Evolutionary conservation across 768 basidiomycete genomes (phyloP).

Genomic region (Hygrophorus russula): DNA sequence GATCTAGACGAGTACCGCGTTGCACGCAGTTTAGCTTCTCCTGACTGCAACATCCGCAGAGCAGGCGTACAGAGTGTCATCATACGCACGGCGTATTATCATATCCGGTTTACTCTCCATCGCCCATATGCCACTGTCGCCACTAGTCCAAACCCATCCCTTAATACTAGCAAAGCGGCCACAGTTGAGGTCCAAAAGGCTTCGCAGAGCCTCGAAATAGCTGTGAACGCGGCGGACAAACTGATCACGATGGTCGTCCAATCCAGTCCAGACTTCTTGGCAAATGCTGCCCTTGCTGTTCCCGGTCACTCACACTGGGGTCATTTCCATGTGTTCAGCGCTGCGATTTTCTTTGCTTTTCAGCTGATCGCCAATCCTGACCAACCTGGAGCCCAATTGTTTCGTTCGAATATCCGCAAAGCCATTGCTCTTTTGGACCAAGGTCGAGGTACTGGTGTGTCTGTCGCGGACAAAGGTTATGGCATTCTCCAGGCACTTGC

Average conservation of each 20-base stretch:
- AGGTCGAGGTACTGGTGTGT: slow-evolving; percentile 35
- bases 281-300: slow-evolving; percentile 55
- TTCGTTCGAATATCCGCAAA: slow-evolving; percentile 66
- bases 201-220: slow-evolving; percentile 52
- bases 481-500: slow-evolving; percentile 62
- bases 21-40: slow-evolving; percentile 59
- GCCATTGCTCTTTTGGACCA: slow-evolving; percentile 56
- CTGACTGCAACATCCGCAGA: slow-evolving; percentile 46
- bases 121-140: slow-evolving; percentile 55
- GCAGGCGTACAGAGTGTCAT: slow-evolving; percentile 75
- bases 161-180: slow-evolving; percentile 28
- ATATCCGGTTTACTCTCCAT: slow-evolving; percentile 79
- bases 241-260: slow-evolving; percentile 70
- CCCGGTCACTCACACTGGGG: slow-evolving; percentile 81
- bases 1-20: slow-evolving; percentile 69
- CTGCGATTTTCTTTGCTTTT: slow-evolving; percentile 89
- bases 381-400: slow-evolving; percentile 66
- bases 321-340: slow-evolving; percentile 76
- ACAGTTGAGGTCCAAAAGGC: no score
- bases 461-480: slow-evolving; percentile 65
- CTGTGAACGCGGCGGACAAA: slow-evolving; percentile 67
- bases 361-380: slow-evolving; percentile 74
- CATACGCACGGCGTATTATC: slow-evolving; percentile 65
- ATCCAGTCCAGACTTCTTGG: slow-evolving; percentile 65
- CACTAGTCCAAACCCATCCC: slow-evolving; percentile 14